Percentiles rank a stretch among this genome's conserved stretches.
These are phyloP conservation scores for Quercus ilex DNA, from an alignment of 306 rosid genomes.

Conservation along the genomic window DNA sequence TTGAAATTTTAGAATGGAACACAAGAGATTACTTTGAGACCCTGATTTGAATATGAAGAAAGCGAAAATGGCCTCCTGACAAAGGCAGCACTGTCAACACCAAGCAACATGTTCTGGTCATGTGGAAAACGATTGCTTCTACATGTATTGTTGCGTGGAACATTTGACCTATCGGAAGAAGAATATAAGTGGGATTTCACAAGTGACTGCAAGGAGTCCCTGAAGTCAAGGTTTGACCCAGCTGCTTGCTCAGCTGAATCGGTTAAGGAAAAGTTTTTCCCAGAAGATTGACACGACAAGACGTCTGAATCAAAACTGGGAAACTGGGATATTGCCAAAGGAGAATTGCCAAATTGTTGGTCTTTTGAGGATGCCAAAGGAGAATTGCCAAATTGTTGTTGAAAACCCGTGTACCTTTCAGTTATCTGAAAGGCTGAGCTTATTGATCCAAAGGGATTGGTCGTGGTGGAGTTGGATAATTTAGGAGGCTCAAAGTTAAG, in stretches of 20 bases:
- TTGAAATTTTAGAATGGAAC: neutral
- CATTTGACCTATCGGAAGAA: slow-evolving; percentile 17
- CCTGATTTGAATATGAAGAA: neutral
- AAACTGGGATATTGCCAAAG: slow-evolving; percentile 10
- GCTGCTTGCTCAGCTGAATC: slow-evolving; percentile 7
- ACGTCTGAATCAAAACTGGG: slow-evolving; percentile 17
- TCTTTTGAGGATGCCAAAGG: neutral
- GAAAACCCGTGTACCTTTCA: neutral
- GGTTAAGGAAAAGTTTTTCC: slow-evolving; percentile 18
- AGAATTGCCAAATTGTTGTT: slow-evolving; percentile 19
- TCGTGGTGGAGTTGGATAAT: slow-evolving; percentile 18
- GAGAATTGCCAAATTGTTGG: slow-evolving; percentile 13
- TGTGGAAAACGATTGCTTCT: too few species aligned
- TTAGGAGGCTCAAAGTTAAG: slow-evolving; percentile 13
- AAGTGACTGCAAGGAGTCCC: slow-evolving; percentile 24
- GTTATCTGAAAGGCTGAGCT: neutral
- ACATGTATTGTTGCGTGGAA: too few species aligned
- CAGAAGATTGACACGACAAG: slow-evolving; percentile 18
- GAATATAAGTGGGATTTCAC: slow-evolving; percentile 34
- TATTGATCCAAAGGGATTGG: neutral
- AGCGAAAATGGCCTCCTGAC: neutral
- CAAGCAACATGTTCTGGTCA: too few species aligned
- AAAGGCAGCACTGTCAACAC: neutral
- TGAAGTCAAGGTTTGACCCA: slow-evolving; percentile 9
- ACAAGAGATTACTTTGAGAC: neutral